Conservation (phyloP, 2,329 filamentous ascomycete genomes). For the Xylariaceae sp. region DNA sequence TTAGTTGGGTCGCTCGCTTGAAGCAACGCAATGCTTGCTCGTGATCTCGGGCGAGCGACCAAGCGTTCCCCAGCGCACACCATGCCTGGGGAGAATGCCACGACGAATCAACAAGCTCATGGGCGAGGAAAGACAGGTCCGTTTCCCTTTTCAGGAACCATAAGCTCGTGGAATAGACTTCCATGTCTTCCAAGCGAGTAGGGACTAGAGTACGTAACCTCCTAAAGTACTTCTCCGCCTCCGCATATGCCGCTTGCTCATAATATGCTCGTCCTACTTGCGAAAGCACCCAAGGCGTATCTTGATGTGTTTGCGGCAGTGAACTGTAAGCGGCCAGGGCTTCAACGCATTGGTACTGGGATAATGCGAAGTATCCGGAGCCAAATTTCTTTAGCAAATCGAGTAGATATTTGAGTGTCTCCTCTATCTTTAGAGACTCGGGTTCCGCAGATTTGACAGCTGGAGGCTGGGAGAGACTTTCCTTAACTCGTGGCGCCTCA, state of each 20-base stretch:
- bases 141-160: slow-evolving; percentile 96
- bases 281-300: slow-evolving; percentile 90
- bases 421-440: slow-evolving; percentile 69
- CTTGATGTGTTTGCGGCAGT: slow-evolving; percentile 74
- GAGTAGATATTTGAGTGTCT: slow-evolving; percentile 75
- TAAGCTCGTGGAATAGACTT: slow-evolving; percentile 97
- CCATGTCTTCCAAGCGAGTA: slow-evolving; percentile 89
- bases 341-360: slow-evolving; percentile 77
- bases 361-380: slow-evolving; percentile 75
- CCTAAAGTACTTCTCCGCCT: slow-evolving; percentile 85
- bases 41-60: slow-evolving; percentile 88
- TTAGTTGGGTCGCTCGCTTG: slow-evolving; percentile 87
- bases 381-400: slow-evolving; percentile 83
- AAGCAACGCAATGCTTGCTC: slow-evolving; percentile 95
- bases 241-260: slow-evolving; percentile 82
- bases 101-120: slow-evolving; percentile 83
- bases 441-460: slow-evolving; percentile 46
- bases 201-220: slow-evolving; percentile 79
- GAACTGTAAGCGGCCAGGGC: slow-evolving; percentile 74
- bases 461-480: slow-evolving; percentile 43
- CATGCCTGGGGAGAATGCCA: slow-evolving; percentile 93
- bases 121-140: slow-evolving; percentile 87
- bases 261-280: slow-evolving; percentile 91
- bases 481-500: slow-evolving; percentile 55
- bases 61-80: slow-evolving; percentile 94